A percentile compares a stretch with the other conserved stretches of the same genome.
Conservation (phyloP, 768 basidiomycete genomes). For the Psilocybe cubensis region DNA sequence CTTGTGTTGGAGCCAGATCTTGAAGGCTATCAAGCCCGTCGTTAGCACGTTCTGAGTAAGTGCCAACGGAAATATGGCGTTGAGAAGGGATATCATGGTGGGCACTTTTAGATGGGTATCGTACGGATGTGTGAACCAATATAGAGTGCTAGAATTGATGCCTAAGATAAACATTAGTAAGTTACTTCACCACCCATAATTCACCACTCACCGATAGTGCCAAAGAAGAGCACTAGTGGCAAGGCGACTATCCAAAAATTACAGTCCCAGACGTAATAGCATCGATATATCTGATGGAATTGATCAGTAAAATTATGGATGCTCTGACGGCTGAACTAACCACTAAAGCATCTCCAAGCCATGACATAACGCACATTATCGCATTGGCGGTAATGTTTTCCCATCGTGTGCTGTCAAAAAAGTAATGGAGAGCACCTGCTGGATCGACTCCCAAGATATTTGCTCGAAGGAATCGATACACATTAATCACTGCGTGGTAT, state of each 20-base stretch:
- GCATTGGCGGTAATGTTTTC: slow-evolving; percentile 26
- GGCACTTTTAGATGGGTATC: slow-evolving; percentile 2
- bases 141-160: slow-evolving; percentile 23
- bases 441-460: slow-evolving; percentile 23
- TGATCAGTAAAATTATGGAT: background rate
- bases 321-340: background rate
- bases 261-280: slow-evolving; percentile 31
- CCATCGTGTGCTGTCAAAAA: slow-evolving; percentile 28
- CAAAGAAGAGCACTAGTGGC: slow-evolving; percentile 25
- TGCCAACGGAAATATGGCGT: slow-evolving; percentile 28
- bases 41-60: slow-evolving; percentile 32
- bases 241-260: slow-evolving; percentile 22
- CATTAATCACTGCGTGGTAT: slow-evolving; percentile 11
- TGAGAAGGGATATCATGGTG: slow-evolving; percentile 15
- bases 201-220: slow-evolving; percentile 19
- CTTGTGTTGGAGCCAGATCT: slow-evolving; percentile 30
- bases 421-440: slow-evolving; percentile 19
- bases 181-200: background rate
- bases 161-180: slow-evolving; percentile 10
- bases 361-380: slow-evolving; percentile 27
- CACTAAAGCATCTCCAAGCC: slow-evolving; percentile 31
- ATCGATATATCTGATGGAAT: slow-evolving; percentile 29
- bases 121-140: slow-evolving; percentile 28
- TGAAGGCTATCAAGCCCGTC: slow-evolving; percentile 30
- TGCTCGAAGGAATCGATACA: slow-evolving; percentile 27